These are phyloP conservation scores for Globisporangium megalacanthum DNA, from an alignment of 352 stramenopile genomes.

Conservation along the genomic window DNA sequence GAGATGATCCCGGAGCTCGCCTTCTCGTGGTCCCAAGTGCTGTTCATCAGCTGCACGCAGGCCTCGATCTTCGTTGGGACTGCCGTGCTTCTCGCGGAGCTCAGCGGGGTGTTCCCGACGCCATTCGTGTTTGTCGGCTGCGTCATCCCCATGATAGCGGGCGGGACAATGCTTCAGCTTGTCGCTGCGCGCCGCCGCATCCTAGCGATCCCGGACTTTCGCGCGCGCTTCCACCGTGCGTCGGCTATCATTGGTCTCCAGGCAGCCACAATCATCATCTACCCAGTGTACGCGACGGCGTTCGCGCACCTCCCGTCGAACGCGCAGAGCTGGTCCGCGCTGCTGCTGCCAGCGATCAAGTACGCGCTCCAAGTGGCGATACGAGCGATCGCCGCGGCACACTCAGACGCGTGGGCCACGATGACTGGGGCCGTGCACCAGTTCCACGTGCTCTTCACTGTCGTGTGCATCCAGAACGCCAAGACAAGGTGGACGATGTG, in stretches of 20 bases:
- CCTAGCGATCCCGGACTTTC: slow-evolving; percentile 3
- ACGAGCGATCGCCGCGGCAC: background rate
- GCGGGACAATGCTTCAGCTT: slow-evolving; percentile 14
- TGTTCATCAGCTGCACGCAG: slow-evolving; percentile 11
- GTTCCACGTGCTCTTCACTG: slow-evolving; percentile 34
- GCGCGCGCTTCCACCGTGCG: slow-evolving; percentile 3
- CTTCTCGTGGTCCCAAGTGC: slow-evolving; percentile 15
- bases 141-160: slow-evolving; percentile 9
- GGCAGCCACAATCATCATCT: slow-evolving; percentile 21
- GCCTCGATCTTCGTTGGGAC: slow-evolving; percentile 14
- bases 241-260: slow-evolving; percentile 6
- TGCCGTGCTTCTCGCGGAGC: slow-evolving; percentile 12
- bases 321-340: slow-evolving; percentile 24
- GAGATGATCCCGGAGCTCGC: slow-evolving; percentile 24
- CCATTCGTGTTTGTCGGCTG: slow-evolving; percentile 21
- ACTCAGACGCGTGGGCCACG: slow-evolving; percentile 16
- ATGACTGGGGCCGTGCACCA: slow-evolving; percentile 16
- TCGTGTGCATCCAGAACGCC: slow-evolving; percentile 29
- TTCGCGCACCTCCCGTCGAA: slow-evolving; percentile 20
- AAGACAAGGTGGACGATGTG: slow-evolving; percentile 24
- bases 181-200: background rate
- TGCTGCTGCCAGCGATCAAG: slow-evolving; percentile 28
- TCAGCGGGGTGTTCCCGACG: slow-evolving; percentile 22
- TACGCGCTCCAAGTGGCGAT: slow-evolving; percentile 15
- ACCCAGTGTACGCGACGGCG: slow-evolving; percentile 21